Evolutionary conservation across 257 asterid genomes (phyloP), one percentile per base, ranked within the genome.

Genomic region (Leptodermis oblonga): DNA sequence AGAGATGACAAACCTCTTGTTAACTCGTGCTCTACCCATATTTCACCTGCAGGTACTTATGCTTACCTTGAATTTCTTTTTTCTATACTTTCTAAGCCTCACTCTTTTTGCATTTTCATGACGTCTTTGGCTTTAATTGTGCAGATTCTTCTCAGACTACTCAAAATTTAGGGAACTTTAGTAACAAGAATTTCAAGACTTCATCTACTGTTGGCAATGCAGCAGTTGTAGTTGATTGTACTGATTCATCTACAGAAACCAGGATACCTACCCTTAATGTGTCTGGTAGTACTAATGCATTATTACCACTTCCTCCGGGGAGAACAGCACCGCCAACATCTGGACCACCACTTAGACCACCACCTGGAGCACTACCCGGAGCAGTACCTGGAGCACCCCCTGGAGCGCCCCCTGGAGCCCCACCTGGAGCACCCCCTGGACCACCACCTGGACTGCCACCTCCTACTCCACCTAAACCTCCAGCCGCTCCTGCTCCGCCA

Each of bases 261-360:
- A 73, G 62, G 51, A 55, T 78, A n/a, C 85, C 70, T 48, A 17
- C 62, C 37, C 70, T 31, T 26, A 81, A 61, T 39, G 64, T 68
- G 30, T 41, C 71, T 36, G 82, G 28, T 42, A 81, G 41, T 77
- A 62, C 45, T 66, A 70, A 65, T 26, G 46, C 73, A 31, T 13
- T 71, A 11, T 62, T 90, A 77, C 94, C 95, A 15, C 90, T 80
- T 76, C 99, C 97, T 79, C 96, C 96, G 2, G 96, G 87, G 69
- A 85, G 78, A 73, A 72, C 75, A 62, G 82, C 79, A 42, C 81
- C 84, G 20, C 82, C 85, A 26, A 77, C 79, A 39, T 67, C 74
- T 2, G 23, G 13, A 33, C 53, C 62, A 23, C 81, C 85, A 36
- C n/a, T n/a, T n/a, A n/a, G n/a, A n/a, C 84, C 82, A 15, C 58